Evolutionary conservation across 1,284 basidiomycete genomes (phyloP), one percentile per base, ranked within the genome.

Genomic region (Sanghuangporus sanghuang): DNA sequence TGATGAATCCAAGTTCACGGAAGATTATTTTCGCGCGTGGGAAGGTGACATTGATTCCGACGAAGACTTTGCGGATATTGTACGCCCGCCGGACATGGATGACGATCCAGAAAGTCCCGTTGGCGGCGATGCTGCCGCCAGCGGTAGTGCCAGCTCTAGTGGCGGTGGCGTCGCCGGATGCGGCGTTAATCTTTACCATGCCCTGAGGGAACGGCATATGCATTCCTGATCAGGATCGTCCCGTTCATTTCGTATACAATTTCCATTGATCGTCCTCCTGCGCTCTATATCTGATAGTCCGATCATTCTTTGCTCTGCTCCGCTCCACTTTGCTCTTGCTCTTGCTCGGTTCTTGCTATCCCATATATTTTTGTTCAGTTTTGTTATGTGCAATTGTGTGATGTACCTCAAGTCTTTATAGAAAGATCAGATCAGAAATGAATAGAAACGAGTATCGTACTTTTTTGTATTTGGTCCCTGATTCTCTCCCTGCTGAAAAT

Each of bases 11-110:
- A 61, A 62, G 48, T 66, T 63, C 40, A 63, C 65, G 42, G 65
- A 66, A 27, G 57, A 59, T n/a, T 66, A 60, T 50, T 66, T 66
- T 48, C 57, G 35, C 7, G 44, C 61, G 42, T 66, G 65, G 65
- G 65, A 66, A n/a, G 65, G 65, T 32, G 65, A 66, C 36, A 66
- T 66, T 49, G 62, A 66, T 42, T 55, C 57, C 27, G 65, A 66
- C 42, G 61, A 63, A 40, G 65, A 66, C 54, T 60, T 66, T 39
- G 53, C 59, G 21, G 65, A 66, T 54, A 42, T 63, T 21, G 53
- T 66, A 16, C 60, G 57, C 7, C 57, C 64, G 4, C 64, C 64
- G 11, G 64, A 65, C 21, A 6, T 16, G 11, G 49, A 48, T 7
- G 57, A 56, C 14, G 38, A 50, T 39, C 52, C 46, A 5, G 53